Conservation (phyloP, 2,329 filamentous ascomycete genomes). For the Cryphonectria naterciae region DNA sequence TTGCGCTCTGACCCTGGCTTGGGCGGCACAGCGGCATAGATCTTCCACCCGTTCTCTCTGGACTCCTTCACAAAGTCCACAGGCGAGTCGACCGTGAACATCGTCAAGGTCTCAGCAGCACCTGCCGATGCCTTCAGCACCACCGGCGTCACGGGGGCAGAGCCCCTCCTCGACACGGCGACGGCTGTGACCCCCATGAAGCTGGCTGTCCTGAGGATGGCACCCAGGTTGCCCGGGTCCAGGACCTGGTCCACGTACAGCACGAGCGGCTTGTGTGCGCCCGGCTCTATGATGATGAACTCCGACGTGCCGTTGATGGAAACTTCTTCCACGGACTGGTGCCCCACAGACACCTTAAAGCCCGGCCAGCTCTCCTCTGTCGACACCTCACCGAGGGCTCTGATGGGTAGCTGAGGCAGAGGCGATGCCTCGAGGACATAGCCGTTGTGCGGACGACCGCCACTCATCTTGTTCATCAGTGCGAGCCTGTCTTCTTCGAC, state of each 20-base stretch:
- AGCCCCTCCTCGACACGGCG: conserved; percentile 73
- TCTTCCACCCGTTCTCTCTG: conserved; percentile 74
- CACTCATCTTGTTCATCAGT: conserved; percentile 82
- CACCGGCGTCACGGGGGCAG: conserved; percentile 74
- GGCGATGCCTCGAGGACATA: conserved; percentile 86
- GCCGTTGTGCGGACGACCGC: conserved; percentile 85
- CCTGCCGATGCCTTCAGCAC: conserved; percentile 88
- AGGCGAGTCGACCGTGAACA: conserved; percentile 72
- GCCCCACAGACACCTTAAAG: conserved; percentile 63
- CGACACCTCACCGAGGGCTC: conserved; percentile 56
- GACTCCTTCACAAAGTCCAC: conserved; percentile 72
- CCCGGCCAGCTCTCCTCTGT: conserved; percentile 49
- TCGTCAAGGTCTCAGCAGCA: conserved; percentile 76
- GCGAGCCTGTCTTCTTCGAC: conserved; percentile 65
- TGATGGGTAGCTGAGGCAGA: conserved; percentile 72
- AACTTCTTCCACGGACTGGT: conserved; percentile 76
- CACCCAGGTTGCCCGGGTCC: conserved; percentile 89
- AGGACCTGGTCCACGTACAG: conserved; percentile 76
- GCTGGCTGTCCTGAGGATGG: conserved; percentile 83
- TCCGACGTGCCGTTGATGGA: conserved; percentile 69
- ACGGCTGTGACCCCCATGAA: conserved; percentile 91
- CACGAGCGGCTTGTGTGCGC: conserved; percentile 68
- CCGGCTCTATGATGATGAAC: conserved; percentile 50
- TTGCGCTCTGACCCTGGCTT: conserved; percentile 41
- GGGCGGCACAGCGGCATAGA: conserved; percentile 74